Base-by-base conservation (phyloP, 306 rosid genomes). In the Myrica gale region DNA sequence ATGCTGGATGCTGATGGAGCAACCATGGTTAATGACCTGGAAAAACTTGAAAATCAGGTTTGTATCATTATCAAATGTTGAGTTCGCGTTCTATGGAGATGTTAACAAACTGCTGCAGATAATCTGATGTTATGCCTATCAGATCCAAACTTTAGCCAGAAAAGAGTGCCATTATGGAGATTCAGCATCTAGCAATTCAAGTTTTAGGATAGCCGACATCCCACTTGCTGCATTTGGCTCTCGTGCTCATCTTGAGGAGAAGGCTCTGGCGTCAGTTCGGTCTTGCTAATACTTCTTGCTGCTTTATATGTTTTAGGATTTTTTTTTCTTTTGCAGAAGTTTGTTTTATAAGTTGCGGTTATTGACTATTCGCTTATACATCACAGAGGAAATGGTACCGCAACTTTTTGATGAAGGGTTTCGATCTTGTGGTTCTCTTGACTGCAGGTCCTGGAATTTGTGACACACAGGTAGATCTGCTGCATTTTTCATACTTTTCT, bases 1-100 rank as follows among this genome's bases (percentile, higher is more conserved):
- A 94, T 94, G 98, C 83, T 94, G 75, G 98, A 94, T 82, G 98
- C 98, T 76, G 98, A 94, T 89, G 98, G 98, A 76, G 98, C 98
- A 84, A 94, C 97, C 44, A 86, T 90, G 85, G 84, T 94, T 76
- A 85, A 80, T 69, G 98, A 92, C 75, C 82, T 90, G 51, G 98
- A 94, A 87, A 94, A 94, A 79, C 96, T 95, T 71, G 98, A 94
- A 89, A 90, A 85, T 76, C 84, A 89, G 97, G 98, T 94, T 79
- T 72, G 23, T 26, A 46, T 39, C 19, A 23, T 43, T 39, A 53
- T 67, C 56, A 51, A 50, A 61, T 45, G 75, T 81, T 81, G 74
- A 45, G 72, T 26, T 74, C 6, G 57, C 32, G 39, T 63, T 76
- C 56, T 76, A 21, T 51, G 54, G 76, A 76, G 21, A 71, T 68